These are phyloP conservation scores for Spathaspora sp. DNA, from an alignment of 805 yeast species.

Conservation along the genomic window DNA sequence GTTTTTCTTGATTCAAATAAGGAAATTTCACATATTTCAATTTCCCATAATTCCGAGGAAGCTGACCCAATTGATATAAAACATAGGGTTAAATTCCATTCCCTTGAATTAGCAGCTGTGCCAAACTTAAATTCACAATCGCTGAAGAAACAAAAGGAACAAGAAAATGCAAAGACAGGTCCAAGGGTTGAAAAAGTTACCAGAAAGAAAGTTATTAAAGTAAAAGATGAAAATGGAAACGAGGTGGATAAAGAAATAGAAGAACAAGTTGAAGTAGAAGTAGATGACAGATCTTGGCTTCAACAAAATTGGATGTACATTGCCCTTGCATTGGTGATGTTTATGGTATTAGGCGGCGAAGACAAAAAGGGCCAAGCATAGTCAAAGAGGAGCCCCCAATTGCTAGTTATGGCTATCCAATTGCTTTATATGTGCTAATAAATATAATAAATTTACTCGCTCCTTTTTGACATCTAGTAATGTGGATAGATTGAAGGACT, in stretches of 20 bases:
- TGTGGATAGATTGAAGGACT: too few species aligned
- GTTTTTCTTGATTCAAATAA: slow-evolving; percentile 7
- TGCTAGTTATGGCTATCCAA: background rate
- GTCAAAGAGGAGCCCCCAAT: background rate
- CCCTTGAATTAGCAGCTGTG: slow-evolving; percentile 13
- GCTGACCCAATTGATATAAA: background rate
- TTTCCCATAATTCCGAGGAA: background rate
- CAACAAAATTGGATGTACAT: slow-evolving; percentile 64
- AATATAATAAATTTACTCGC: background rate
- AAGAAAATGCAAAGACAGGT: slow-evolving; percentile 7
- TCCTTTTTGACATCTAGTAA: too few species aligned
- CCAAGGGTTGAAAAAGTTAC: slow-evolving; percentile 7
- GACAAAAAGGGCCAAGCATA: background rate
- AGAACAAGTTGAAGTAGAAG: slow-evolving; percentile 20
- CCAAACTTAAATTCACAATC: slow-evolving; percentile 29
- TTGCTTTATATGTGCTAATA: background rate
- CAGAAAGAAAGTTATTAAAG: slow-evolving; percentile 14
- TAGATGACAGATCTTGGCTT: slow-evolving; percentile 42
- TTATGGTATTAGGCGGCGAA: slow-evolving; percentile 13
- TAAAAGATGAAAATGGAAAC: slow-evolving; percentile 21
- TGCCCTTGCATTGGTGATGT: slow-evolving; percentile 44
- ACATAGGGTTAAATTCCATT: slow-evolving; percentile 6
- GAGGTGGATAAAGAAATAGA: slow-evolving; percentile 19
- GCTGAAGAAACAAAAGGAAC: slow-evolving; percentile 9
- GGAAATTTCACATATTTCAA: slow-evolving; percentile 5